Evolutionary conservation across 2,329 filamentous ascomycete species (phyloP), one percentile per base, ranked within the genome.

Genomic region (Colletotrichum tofieldiae): DNA sequence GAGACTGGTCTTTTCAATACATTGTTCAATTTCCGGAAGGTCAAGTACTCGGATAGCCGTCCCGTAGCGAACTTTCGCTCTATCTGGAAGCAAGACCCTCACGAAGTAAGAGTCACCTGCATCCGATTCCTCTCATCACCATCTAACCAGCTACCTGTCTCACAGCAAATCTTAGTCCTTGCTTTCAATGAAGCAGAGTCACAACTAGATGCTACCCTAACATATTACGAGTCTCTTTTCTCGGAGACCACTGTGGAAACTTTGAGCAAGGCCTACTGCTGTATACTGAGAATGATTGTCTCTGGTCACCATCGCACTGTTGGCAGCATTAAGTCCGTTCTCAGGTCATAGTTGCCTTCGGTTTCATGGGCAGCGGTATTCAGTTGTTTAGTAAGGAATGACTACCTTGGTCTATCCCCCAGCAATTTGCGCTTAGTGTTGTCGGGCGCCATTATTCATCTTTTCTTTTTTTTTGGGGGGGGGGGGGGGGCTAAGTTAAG

Each of bases 21-120:
- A 0, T 35, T 71, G 5, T 65, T 71, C 35, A 71, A 71, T 2
- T 59, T 58, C 26, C 8, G 69, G 3, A 71, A 68, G 3, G 58
- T 63, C 29, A 67, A 52, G 51, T 71, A 63, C 32, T 62, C 52
- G 0, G 56, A 35, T 23, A 41, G 23, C 0, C 6, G 23, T 14
- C 2, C 26, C 8, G 49, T 49, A 9, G 49, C 55, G 0, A 56
- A 51, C 2, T 71, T 62, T 16, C 64, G 51, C 1, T 67, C 68
- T 0, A 43, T 62, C 8, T 67, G 68, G 68, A 67, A 71, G 20
- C 68, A 71, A 5, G 68, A 71, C 39, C 68, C 68, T 11, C 68
- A 71, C n/a, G 68, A 71, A 47, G 68, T 67, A 51, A 61, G 41
- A 26, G 8, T 26, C 11, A 14, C 3, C 11, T 49, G 7, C 1